Conservation (phyloP, 116 monocot species). For the Trichopus zeylanicus region DNA sequence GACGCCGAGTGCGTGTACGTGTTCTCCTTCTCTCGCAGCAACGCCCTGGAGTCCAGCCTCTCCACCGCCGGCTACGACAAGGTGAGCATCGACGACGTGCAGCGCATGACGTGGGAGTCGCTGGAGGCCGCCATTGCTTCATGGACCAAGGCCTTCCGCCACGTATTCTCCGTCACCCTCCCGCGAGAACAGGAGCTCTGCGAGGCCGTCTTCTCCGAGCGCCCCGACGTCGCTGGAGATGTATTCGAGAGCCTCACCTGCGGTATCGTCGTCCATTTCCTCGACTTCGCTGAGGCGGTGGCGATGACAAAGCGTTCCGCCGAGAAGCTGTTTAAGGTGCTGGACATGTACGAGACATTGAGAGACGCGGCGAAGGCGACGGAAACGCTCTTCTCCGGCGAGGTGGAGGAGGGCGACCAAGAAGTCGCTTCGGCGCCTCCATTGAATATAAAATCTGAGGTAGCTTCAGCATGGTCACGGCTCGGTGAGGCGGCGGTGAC, state of each 20-base stretch:
- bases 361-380: constrained; percentile 28
- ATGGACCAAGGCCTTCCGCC: constrained; percentile 54
- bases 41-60: constrained; percentile 30
- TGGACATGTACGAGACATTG: constrained; percentile 83
- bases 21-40: constrained; percentile 34
- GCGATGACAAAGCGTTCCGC: constrained; percentile 65
- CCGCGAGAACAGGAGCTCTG: constrained; percentile 44
- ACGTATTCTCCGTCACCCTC: constrained; percentile 26
- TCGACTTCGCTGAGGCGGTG: constrained; percentile 65
- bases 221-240: constrained; percentile 5
- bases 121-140: constrained; percentile 51
- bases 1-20: constrained; percentile 50
- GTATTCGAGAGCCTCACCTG: constrained; percentile 40
- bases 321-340: constrained; percentile 93
- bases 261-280: constrained; percentile 30
- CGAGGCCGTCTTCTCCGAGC: constrained; percentile 28
- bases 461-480: background rate
- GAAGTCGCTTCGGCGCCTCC: background rate
- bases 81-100: constrained; percentile 63
- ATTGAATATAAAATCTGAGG: background rate
- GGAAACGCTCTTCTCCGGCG: constrained; percentile 14
- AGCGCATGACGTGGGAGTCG: constrained; percentile 55
- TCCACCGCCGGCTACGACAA: constrained; percentile 53
- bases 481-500: constrained; percentile 34
- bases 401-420: constrained; percentile 4